A percentile compares a stretch with the other conserved stretches of the same genome.
These are phyloP conservation scores for Tricholoma furcatifolium DNA, from an alignment of 768 basidiomycete species.

Conservation along the genomic window DNA sequence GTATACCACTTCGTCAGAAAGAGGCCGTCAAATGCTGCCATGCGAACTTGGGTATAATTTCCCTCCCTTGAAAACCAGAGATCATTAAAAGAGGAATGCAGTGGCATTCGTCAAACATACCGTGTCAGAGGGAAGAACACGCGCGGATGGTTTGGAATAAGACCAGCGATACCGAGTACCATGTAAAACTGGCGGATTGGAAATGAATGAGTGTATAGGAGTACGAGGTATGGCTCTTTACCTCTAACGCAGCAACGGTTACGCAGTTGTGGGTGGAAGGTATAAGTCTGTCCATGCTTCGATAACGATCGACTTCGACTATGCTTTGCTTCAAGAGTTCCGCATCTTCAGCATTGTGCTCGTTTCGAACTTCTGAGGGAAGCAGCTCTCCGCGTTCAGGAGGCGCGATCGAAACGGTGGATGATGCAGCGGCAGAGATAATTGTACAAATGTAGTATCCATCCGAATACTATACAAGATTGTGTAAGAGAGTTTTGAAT, in stretches of 20 bases:
- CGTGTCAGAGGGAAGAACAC: slow-evolving; percentile 88
- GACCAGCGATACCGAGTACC: slow-evolving; percentile 70
- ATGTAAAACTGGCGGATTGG: slow-evolving; percentile 64
- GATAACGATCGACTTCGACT: slow-evolving; percentile 86
- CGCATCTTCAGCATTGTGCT: slow-evolving; percentile 67
- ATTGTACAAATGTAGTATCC: slow-evolving; percentile 87
- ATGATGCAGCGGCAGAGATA: slow-evolving; percentile 78
- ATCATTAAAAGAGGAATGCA: background rate
- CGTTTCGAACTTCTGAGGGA: slow-evolving; percentile 62
- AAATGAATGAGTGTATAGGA: background rate
- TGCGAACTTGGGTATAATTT: slow-evolving; percentile 87
- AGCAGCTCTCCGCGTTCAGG: slow-evolving; percentile 81
- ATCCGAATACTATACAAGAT: slow-evolving; percentile 71
- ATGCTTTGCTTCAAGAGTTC: slow-evolving; percentile 72
- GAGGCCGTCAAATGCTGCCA: slow-evolving; percentile 92
- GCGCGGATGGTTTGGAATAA: slow-evolving; percentile 74
- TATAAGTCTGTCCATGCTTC: slow-evolving; percentile 92
- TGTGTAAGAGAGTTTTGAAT: background rate
- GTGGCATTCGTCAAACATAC: slow-evolving; percentile 38
- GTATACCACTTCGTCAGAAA: slow-evolving; percentile 89
- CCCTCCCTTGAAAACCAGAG: slow-evolving; percentile 69
- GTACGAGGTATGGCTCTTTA: slow-evolving; percentile 33
- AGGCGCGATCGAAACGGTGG: slow-evolving; percentile 71
- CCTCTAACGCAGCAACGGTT: slow-evolving; percentile 88
- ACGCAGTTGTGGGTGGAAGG: slow-evolving; percentile 94